Evolutionary conservation across 1,284 basidiomycete genomes (phyloP).

Genomic region (Anthracocystis walkeri): DNA sequence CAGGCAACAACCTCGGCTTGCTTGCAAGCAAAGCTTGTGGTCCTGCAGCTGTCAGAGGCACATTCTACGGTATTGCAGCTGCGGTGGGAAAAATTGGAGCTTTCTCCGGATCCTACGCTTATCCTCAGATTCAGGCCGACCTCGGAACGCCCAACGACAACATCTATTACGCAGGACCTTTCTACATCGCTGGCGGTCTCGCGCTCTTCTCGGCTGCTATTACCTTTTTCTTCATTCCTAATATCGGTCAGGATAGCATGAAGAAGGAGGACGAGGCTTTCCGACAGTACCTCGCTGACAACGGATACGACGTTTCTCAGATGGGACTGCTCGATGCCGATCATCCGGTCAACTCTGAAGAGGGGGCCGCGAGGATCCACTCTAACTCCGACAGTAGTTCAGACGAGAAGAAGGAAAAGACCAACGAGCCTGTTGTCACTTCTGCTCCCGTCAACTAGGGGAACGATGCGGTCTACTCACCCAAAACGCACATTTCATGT

Average conservation of each 20-base stretch:
- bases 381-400: slow-evolving; percentile 23
- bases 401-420: slow-evolving; percentile 25
- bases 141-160: slow-evolving; percentile 21
- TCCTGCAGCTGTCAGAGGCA: slow-evolving; percentile 60
- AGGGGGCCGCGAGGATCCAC: slow-evolving; percentile 27
- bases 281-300: slow-evolving; percentile 60
- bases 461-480: no score
- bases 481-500: not conserved
- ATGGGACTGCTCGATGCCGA: slow-evolving; percentile 52
- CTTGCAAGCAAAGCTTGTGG: slow-evolving; percentile 58
- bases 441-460: slow-evolving; percentile 21
- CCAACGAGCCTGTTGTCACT: slow-evolving; percentile 7
- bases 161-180: slow-evolving; percentile 59
- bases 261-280: slow-evolving; percentile 78
- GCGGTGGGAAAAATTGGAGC: slow-evolving; percentile 82
- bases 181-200: slow-evolving; percentile 74
- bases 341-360: slow-evolving; percentile 23
- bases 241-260: slow-evolving; percentile 83
- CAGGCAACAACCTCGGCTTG: slow-evolving; percentile 65
- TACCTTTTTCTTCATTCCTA: slow-evolving; percentile 80
- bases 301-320: slow-evolving; percentile 62
- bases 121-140: slow-evolving; percentile 51
- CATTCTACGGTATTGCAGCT: slow-evolving; percentile 72
- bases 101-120: slow-evolving; percentile 62
- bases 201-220: slow-evolving; percentile 82